Evolutionary conservation across 441 rosid species (phyloP).

Genomic region (Bocquillonia castaneifolia): DNA sequence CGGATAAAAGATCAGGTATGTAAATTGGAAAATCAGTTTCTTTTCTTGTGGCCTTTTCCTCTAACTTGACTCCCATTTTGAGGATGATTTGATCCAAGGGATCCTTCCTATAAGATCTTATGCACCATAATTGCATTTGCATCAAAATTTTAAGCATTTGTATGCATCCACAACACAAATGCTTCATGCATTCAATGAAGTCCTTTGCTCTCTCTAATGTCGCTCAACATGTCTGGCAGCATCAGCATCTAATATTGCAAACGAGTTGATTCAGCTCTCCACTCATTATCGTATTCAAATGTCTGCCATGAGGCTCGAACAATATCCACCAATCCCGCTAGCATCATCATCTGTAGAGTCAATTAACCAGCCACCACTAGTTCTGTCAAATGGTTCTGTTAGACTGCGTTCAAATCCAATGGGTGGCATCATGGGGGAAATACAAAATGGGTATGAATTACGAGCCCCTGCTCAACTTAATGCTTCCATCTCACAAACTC

Average conservation of each 20-base stretch:
- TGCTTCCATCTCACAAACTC: too few relatives aligned
- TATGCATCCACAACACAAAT: background rate
- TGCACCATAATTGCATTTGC: background rate
- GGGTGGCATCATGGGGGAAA: background rate
- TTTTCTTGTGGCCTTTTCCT: background rate
- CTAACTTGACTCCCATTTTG: background rate
- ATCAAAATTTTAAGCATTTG: background rate
- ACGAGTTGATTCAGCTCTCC: constrained; percentile 6
- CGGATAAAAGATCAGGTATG: constrained; percentile 8
- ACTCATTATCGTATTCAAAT: constrained; percentile 4
- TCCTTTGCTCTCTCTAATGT: background rate
- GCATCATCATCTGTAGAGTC: background rate
- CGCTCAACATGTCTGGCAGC: constrained; percentile 10
- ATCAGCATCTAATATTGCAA: background rate
- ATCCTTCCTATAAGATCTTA: background rate
- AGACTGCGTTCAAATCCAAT: constrained; percentile 1
- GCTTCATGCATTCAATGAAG: background rate
- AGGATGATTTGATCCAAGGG: background rate
- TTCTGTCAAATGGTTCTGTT: background rate
- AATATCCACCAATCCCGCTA: background rate
- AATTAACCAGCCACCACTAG: constrained; percentile 4
- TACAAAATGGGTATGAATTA: background rate
- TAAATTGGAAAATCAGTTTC: background rate
- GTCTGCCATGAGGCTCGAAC: background rate
- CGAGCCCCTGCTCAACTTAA: constrained; percentile 15